Base-by-base conservation (phyloP, 805 yeast species). In the Saturnispora serradocipensis region DNA sequence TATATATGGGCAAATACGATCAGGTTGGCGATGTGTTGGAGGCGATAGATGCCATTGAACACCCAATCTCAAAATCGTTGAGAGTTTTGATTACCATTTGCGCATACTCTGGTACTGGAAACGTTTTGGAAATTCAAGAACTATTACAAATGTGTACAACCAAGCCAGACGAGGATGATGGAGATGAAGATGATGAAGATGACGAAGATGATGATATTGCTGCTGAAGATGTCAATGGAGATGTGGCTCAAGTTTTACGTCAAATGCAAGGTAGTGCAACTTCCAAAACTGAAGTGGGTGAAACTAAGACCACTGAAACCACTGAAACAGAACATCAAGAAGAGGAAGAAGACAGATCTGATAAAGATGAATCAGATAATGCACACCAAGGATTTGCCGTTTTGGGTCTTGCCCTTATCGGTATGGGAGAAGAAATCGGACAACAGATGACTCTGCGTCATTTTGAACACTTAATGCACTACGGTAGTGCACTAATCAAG, bases 391-490 rank as follows among this genome's bases (percentile, higher is more conserved):
- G 95, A 1, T 88, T 87, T 63, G 93, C 98, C 9, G 97, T 93
- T 18, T 75, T 93, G 49, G 99, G 99, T 54, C 78, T 93, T 58
- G 99, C 97, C 0, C 77, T 86, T 57, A 86, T 95, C 61, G 93
- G 97, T 13, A 84, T 93, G 86, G 99, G 99, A 56, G 99, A 93
- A 69, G 96, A 88, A 58, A 87, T 93, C 66, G 99, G 99, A 34
- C 95, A 87, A 68, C 97, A 91, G 60, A 93, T 93, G 99, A 84
- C 91, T 9, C 72, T 91, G 64, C 90, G 99, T 66, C 99, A 93
- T 69, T 91, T 91, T 67, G 90, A 96, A 45, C 99, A 93, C 69
- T 76, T 93, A 67, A 88, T 93, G 95, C 99, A 93, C 67, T 93
- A 93, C 66, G 99, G 99, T 54, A 90, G 88, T 61, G 82, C 93